phyloP scores from a whole-genome alignment of 768 basidiomycete genomes.

The Suillus discolor region DNA sequence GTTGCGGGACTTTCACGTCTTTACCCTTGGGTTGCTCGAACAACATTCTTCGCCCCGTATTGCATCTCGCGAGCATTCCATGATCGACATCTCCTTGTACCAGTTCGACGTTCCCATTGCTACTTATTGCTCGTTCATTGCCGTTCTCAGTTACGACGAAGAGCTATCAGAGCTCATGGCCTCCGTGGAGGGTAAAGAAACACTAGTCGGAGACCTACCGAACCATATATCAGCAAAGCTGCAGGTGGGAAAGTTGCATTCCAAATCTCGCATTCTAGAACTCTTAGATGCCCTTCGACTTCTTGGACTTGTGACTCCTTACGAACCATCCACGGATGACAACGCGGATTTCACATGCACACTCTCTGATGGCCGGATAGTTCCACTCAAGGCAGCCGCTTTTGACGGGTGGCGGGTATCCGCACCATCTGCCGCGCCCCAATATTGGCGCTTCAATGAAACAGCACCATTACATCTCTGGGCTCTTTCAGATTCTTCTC shows the following conservation, averaged over 20 bases:
- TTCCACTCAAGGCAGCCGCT: conserved; percentile 46
- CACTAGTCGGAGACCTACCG: conserved; percentile 57
- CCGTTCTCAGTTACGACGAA: conserved; percentile 56
- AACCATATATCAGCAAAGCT: conserved; percentile 49
- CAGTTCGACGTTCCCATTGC: conserved; percentile 64
- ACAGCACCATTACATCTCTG: conserved; percentile 62
- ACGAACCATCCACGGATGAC: conserved; percentile 46
- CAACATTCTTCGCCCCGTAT: conserved; percentile 42
- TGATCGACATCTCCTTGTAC: conserved; percentile 64
- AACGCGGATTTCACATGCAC: conserved; percentile 49
- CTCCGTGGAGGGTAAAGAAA: conserved; percentile 49
- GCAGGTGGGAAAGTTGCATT: conserved; percentile 59
- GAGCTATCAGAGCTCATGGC: conserved; percentile 55
- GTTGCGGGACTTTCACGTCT: conserved; percentile 64
- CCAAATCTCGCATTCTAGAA: conserved; percentile 63
- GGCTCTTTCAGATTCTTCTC: conserved; percentile 50
- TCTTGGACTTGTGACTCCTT: conserved; percentile 62
- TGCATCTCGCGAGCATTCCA: conserved; percentile 53
- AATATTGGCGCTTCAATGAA: conserved; percentile 64
- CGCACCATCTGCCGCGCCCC: conserved; percentile 50
- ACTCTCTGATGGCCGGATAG: conserved; percentile 45
- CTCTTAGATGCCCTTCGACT: conserved; percentile 58
- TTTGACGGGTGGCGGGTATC: conserved; percentile 47
- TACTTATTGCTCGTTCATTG: conserved; percentile 66
- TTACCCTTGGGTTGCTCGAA: conserved; percentile 52